Percentiles rank a stretch among this genome's conserved stretches.
phyloP scores from a whole-genome alignment of 169 alveolate species.

The Plasmodium sp. region DNA sequence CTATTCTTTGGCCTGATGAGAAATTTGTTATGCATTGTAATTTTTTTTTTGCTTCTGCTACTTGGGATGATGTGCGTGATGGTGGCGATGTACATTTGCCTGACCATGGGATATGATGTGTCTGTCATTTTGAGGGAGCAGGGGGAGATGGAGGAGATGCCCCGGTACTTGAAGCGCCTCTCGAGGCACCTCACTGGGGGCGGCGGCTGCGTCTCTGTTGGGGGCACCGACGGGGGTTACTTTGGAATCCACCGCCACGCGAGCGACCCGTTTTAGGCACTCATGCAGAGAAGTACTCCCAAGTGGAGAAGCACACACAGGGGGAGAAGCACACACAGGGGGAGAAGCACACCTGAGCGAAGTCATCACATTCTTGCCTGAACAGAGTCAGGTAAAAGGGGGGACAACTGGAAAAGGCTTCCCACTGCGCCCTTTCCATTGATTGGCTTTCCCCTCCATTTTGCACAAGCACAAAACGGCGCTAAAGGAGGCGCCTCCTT shows the following conservation, averaged over 20 bases:
- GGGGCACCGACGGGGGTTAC: neutral
- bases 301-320: neutral
- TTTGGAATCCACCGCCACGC: neutral
- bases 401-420: neutral
- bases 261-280: constrained; percentile 4
- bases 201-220: neutral
- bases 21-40: neutral
- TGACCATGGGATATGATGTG: neutral
- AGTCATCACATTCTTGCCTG: neutral
- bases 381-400: neutral
- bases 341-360: neutral
- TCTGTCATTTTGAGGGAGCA: constrained; percentile 9
- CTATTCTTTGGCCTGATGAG: constrained; percentile 33
- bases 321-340: neutral
- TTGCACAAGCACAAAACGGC: neutral
- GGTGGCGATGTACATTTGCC: neutral
- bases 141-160: constrained; percentile 5
- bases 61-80: neutral
- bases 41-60: constrained; percentile 1
- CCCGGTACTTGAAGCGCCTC: constrained; percentile 2
- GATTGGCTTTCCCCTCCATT: neutral
- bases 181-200: neutral
- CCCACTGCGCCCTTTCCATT: neutral
- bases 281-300: neutral
- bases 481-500: neutral